These are phyloP conservation scores for Ziziphus jujuba DNA, from an alignment of 306 rosid species.

Conservation along the genomic window DNA sequence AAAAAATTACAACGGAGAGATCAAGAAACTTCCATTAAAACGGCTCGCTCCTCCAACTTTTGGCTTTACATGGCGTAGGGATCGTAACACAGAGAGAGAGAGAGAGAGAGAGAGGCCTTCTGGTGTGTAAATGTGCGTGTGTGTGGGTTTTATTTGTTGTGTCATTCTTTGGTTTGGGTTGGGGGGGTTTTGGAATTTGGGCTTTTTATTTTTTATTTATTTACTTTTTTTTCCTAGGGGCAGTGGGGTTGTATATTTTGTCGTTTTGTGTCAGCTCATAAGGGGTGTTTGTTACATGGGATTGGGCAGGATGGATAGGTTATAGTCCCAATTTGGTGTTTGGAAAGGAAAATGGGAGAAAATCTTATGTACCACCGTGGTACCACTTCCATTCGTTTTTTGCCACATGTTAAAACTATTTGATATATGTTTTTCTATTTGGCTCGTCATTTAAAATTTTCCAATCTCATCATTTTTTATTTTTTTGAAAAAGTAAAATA, in stretches of 20 bases:
- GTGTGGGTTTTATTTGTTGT: conserved; percentile 4
- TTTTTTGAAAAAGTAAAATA: no score
- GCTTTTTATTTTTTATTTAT: background rate
- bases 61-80: conserved; percentile 19
- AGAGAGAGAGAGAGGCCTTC: background rate
- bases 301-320: no score
- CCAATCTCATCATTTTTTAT: no score
- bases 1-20: background rate
- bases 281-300: no score
- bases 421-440: no score
- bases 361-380: no score
- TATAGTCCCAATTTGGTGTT: no score
- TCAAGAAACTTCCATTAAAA: conserved; percentile 24
- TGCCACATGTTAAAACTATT: no score
- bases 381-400: no score
- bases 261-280: background rate
- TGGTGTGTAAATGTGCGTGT: background rate
- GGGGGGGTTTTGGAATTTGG: no score
- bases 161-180: background rate
- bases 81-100: conserved; percentile 14
- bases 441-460: no score
- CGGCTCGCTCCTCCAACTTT: conserved; percentile 25
- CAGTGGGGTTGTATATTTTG: background rate
- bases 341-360: no score
- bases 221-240: background rate